Evolutionary conservation across 257 asterid species (phyloP), one percentile per base, ranked within the genome.

Genomic region (Salvia miltiorrhiza): DNA sequence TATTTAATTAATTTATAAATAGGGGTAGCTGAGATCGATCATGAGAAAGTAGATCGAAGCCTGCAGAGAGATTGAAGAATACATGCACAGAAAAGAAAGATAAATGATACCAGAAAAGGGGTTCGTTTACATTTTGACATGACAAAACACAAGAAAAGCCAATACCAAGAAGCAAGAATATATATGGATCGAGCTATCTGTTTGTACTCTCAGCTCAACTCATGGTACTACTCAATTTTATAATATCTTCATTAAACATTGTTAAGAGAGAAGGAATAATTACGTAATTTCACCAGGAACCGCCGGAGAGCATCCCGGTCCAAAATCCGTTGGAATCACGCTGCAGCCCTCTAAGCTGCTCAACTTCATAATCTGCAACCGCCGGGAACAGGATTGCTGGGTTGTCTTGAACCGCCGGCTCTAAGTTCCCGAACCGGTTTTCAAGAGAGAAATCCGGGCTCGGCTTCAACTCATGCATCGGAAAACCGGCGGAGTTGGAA

Each of bases 281-380:
- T 10, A 24, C 35, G 60, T 24, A 54, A 14, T 26, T 67, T 78
- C 79, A 80, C 82, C 82, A 77, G 2, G 82, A 66, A 8, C 73
- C 75, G 4, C 84, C 84, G 12, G 71, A 55, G 14, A 80, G 55
- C 86, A 87, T 76, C 20, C 94, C 90, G 64, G 65, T 87, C 96
- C 97, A 90, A 23, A 76, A 83, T 65, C 90, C 92, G 76, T 63
- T 58, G 45, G 40, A 45, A 5, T 76, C 87, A 1, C 67, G 81
- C 54, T 16, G 33, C 9, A 77, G 84, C 44, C 30, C 30, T 26
- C 30, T 26, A 72, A 75, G 72, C 44, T 77, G 82, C 13, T 57
- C 72, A 37, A 77, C 64, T 6, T 52, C 26, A 48, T 64, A 56
- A 8, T 20, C 19, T 9, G 13, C 70, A 33, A 44, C 72, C 47